These are phyloP conservation scores for Colletotrichum kahawae DNA, from an alignment of 2,329 filamentous ascomycete genomes.

Conservation along the genomic window DNA sequence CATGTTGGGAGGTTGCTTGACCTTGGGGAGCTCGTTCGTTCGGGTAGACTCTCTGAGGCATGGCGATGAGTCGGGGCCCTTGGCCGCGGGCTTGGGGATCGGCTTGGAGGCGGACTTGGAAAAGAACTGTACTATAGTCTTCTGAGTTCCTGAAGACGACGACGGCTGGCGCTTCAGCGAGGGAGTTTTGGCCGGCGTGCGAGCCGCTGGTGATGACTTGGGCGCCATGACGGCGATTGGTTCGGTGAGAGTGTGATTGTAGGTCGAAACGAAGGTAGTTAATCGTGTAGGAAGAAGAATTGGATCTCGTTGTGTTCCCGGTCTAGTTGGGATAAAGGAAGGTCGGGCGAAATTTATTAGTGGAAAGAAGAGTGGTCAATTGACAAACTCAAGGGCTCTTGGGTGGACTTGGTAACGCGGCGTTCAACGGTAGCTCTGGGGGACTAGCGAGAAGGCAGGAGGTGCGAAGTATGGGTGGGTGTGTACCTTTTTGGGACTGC, in stretches of 20 bases:
- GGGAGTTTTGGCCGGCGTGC: constrained; percentile 40
- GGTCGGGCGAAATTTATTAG: background rate
- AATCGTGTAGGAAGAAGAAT: background rate
- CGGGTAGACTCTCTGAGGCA: constrained; percentile 49
- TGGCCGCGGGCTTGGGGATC: constrained; percentile 34
- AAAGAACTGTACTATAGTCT: constrained; percentile 50
- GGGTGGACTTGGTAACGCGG: background rate
- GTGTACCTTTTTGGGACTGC: background rate
- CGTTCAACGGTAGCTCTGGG: background rate
- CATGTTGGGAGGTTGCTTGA: constrained; percentile 49
- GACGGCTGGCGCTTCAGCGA: constrained; percentile 26
- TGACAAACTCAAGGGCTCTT: background rate
- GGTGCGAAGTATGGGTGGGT: background rate
- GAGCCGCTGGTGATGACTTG: constrained; percentile 29
- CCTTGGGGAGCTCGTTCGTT: constrained; percentile 44
- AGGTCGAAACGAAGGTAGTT: background rate
- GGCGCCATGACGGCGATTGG: constrained; percentile 4
- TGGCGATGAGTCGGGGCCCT: constrained; percentile 36
- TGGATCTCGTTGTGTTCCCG: background rate
- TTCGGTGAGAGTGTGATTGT: background rate
- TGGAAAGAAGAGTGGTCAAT: background rate
- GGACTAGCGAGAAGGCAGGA: background rate
- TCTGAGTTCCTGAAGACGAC: constrained; percentile 38
- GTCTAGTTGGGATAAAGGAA: background rate
- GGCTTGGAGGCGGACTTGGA: constrained; percentile 40